Percentiles rank a stretch among this genome's conserved stretches.
phyloP scores from a whole-genome alignment of 179 eudicot genomes.

The Beta corolliflora region DNA sequence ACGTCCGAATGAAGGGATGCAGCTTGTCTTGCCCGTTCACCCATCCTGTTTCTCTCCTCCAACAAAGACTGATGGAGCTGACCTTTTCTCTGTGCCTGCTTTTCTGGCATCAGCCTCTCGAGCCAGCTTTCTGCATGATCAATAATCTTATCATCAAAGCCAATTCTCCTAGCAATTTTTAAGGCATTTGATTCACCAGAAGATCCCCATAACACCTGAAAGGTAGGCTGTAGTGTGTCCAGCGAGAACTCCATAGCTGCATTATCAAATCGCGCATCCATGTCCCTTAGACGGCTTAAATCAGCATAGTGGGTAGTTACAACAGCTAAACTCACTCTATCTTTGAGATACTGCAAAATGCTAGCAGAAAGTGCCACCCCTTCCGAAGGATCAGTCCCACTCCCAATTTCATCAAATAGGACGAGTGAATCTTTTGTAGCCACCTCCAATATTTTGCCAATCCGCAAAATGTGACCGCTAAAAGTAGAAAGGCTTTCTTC shows the following conservation, averaged over 20 bases:
- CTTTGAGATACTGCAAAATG: conserved; percentile 81
- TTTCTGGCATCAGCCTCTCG: conserved; percentile 76
- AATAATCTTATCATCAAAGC: conserved; percentile 74
- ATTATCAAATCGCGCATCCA: conserved; percentile 70
- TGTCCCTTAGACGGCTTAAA: conserved; percentile 67
- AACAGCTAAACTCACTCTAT: conserved; percentile 74
- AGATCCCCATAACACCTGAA: conserved; percentile 88
- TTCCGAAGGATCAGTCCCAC: conserved; percentile 98
- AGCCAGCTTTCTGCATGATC: conserved; percentile 78
- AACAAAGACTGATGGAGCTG: conserved; percentile 65
- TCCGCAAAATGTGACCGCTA: conserved; percentile 84
- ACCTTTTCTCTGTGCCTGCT: conserved; percentile 65
- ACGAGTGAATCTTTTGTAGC: conserved; percentile 78
- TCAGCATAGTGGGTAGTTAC: conserved; percentile 97
- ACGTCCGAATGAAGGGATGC: conserved; percentile 67
- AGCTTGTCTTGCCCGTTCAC: conserved; percentile 54
- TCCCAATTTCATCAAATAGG: conserved; percentile 90
- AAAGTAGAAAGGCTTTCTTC: conserved; percentile 96
- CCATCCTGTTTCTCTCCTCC: conserved; percentile 76
- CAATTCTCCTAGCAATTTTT: conserved; percentile 80
- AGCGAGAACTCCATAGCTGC: conserved; percentile 96
- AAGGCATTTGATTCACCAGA: conserved; percentile 93
- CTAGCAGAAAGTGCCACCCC: conserved; percentile 91
- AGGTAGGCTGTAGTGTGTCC: conserved; percentile 83
- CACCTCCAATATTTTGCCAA: conserved; percentile 74